Percentiles rank a stretch among this genome's conserved stretches.
Evolutionary conservation across 2,329 filamentous ascomycete species (phyloP).

Genomic region (Cladosporium austrohemisphaericum): DNA sequence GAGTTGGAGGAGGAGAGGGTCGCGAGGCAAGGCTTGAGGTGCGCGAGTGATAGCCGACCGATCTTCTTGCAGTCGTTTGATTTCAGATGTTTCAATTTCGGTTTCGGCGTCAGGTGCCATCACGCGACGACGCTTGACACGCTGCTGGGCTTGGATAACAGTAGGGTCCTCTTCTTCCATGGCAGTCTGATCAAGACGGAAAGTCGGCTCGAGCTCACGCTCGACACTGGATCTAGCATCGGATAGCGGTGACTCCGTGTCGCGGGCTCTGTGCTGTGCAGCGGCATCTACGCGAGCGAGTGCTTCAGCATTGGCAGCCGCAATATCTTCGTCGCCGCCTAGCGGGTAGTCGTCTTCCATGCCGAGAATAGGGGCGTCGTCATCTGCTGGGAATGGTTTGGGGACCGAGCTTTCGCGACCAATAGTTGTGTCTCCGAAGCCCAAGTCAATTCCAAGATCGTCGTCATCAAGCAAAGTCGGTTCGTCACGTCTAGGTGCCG

Average conservation of each 20-base stretch:
- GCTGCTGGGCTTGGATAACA: constrained; percentile 62
- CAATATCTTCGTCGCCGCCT: constrained; percentile 35
- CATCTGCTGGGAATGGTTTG: constrained; percentile 17
- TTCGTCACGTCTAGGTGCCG: constrained; percentile 56
- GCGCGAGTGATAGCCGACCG: constrained; percentile 81
- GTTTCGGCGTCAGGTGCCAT: constrained; percentile 79
- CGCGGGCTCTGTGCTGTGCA: constrained; percentile 38
- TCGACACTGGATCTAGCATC: constrained; percentile 50
- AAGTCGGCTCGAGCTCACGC: constrained; percentile 63
- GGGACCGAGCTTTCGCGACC: constrained; percentile 19
- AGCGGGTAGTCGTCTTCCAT: constrained; percentile 40
- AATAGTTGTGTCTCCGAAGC: constrained; percentile 32
- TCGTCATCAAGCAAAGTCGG: constrained; percentile 56
- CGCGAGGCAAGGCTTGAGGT: constrained; percentile 77
- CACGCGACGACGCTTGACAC: constrained; percentile 75
- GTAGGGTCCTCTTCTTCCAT: constrained; percentile 43
- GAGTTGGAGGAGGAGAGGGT: constrained; percentile 79
- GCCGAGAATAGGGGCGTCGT: constrained; percentile 24
- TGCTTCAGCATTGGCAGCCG: constrained; percentile 39
- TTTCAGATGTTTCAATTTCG: constrained; percentile 69
- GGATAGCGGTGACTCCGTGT: constrained; percentile 53
- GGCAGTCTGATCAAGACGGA: constrained; percentile 34
- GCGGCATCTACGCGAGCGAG: constrained; percentile 42
- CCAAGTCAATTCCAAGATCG: constrained; percentile 49
- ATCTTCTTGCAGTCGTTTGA: constrained; percentile 82